Evolutionary conservation across 192 early-diverging fungal species (phyloP).

Genomic region (Phycomyces nitens): DNA sequence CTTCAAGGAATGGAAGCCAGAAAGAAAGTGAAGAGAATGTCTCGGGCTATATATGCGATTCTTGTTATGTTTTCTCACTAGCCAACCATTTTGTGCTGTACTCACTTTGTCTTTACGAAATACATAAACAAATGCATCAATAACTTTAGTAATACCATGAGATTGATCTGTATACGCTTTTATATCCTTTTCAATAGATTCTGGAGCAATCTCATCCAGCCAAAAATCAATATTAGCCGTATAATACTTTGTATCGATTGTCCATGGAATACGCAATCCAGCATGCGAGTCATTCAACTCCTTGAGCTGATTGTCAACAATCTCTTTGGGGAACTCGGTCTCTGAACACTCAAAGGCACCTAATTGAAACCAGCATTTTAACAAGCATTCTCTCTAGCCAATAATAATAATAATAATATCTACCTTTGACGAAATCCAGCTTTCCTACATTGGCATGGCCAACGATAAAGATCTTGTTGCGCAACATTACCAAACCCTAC

Average conservation of each 20-base stretch:
- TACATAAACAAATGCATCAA: conserved; percentile 64
- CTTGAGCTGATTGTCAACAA: conserved; percentile 11
- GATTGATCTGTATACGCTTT: conserved; percentile 27
- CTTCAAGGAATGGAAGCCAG: conserved; percentile 54
- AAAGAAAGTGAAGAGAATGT: conserved; percentile 52
- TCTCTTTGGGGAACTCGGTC: conserved; percentile 3
- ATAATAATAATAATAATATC: too few species aligned
- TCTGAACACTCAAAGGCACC: conserved; percentile 11
- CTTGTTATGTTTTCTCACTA: neutral
- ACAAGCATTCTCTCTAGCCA: too few species aligned
- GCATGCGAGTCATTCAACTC: conserved; percentile 23
- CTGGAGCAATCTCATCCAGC: conserved; percentile 52
- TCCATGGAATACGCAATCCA: conserved; percentile 49
- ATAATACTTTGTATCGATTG: conserved; percentile 66
- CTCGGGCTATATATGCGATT: conserved; percentile 36
- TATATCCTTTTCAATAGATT: conserved; percentile 6
- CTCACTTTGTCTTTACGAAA: conserved; percentile 54
- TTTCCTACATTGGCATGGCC: conserved; percentile 49
- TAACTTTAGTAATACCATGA: conserved; percentile 42
- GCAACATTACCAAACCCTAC: conserved; percentile 16
- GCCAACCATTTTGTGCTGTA: neutral
- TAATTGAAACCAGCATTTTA: neutral
- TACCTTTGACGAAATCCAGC: conserved; percentile 52
- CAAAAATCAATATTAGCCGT: conserved; percentile 59
- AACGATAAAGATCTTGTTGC: conserved; percentile 59